These are phyloP conservation scores for Apiospora koreana DNA, from an alignment of 2,329 filamentous ascomycete species.

Conservation along the genomic window DNA sequence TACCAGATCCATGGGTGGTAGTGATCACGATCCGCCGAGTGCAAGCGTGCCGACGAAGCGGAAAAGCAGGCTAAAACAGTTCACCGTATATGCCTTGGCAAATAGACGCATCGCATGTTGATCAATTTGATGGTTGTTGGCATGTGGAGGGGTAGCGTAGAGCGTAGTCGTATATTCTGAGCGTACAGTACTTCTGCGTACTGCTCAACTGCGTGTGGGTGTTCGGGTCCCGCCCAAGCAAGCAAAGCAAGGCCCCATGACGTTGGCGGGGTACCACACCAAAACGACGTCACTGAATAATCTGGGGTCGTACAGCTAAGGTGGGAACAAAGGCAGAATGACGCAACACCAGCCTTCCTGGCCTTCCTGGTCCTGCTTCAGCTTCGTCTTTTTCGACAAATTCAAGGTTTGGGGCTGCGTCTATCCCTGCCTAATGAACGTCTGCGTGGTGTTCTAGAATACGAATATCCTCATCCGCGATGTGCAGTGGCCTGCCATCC, in stretches of 20 bases:
- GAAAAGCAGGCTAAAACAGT: neutral
- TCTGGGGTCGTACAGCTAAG: neutral
- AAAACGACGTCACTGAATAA: neutral
- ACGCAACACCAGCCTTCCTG: neutral
- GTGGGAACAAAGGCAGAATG: neutral
- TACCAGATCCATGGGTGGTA: neutral
- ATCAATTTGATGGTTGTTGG: neutral
- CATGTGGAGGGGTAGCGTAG: neutral
- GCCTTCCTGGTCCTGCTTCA: neutral
- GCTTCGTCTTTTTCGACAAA: neutral
- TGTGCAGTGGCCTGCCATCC: neutral
- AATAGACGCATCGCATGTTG: neutral
- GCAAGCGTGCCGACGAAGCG: constrained; percentile 8
- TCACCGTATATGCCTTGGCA: neutral
- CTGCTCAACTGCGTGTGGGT: too few relatives aligned
- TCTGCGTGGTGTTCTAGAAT: neutral
- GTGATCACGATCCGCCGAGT: neutral
- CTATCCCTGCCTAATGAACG: neutral
- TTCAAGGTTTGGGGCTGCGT: neutral
- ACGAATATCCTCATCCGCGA: neutral
- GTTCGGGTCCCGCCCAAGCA: neutral
- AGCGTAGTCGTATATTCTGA: too few relatives aligned
- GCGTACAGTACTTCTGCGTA: too few relatives aligned
- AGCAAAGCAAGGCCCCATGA: too few relatives aligned
- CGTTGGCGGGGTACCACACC: neutral